phyloP scores from a whole-genome alignment of 805 yeast genomes.

The Cyberlindnera galapagoensis region DNA sequence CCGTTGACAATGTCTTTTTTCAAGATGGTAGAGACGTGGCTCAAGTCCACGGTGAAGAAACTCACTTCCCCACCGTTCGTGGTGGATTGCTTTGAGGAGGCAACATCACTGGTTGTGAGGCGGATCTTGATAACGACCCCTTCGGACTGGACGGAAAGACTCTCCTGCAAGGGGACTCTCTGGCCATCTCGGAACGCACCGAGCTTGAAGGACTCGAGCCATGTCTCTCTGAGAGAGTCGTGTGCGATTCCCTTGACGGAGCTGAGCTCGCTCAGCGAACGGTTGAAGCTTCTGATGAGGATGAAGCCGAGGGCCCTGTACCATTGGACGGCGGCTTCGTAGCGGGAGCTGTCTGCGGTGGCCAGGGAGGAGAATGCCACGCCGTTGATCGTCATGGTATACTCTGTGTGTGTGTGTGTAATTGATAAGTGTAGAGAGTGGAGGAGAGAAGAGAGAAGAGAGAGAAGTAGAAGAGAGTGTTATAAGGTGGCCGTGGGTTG shows the following conservation, averaged over 20 bases:
- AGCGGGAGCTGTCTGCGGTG: constrained; percentile 42
- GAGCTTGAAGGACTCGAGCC: constrained; percentile 67
- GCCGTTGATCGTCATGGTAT: constrained; percentile 25
- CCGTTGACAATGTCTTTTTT: constrained; percentile 11
- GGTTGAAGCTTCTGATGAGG: constrained; percentile 52
- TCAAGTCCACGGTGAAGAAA: constrained; percentile 36
- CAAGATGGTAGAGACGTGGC: constrained; percentile 20
- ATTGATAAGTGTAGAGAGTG: no score
- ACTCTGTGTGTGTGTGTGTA: no score
- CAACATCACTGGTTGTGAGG: constrained; percentile 21
- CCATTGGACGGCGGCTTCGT: constrained; percentile 44
- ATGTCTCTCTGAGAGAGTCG: constrained; percentile 62
- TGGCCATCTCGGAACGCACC: constrained; percentile 49
- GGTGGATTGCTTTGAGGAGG: constrained; percentile 19
- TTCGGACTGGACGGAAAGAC: constrained; percentile 31
- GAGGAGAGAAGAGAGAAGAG: no score
- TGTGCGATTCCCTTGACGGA: constrained; percentile 49
- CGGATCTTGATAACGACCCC: constrained; percentile 46
- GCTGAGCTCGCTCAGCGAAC: constrained; percentile 33
- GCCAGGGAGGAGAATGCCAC: constrained; percentile 58
- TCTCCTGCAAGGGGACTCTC: constrained; percentile 46
- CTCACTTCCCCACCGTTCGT: constrained; percentile 30
- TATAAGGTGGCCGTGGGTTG: no score
- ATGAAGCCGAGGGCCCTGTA: constrained; percentile 57
- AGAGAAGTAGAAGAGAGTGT: no score